Conservation (phyloP, 148 eudicot species). For the Fagopyrum tataricum region DNA sequence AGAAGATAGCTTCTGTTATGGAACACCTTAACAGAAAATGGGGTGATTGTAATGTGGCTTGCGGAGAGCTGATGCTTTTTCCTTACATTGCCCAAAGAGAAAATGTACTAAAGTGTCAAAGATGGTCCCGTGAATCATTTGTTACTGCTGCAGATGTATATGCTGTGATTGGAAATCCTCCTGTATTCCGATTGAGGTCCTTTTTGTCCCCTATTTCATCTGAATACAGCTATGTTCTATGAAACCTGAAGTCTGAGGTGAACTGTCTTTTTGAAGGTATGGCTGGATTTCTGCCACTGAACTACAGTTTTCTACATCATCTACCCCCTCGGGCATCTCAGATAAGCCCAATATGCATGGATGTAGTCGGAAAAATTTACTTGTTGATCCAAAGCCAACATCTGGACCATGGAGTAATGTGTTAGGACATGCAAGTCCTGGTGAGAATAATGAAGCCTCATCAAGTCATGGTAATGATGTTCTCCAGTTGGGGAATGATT, state of each 20-base stretch:
- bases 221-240: background rate
- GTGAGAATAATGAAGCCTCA: slow-evolving; percentile 26
- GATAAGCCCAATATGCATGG: slow-evolving; percentile 17
- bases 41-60: slow-evolving; percentile 64
- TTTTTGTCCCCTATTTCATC: slow-evolving; percentile 11
- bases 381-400: slow-evolving; percentile 18
- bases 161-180: slow-evolving; percentile 67
- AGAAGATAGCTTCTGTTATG: slow-evolving; percentile 85
- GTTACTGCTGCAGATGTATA: slow-evolving; percentile 84
- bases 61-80: slow-evolving; percentile 75
- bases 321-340: slow-evolving; percentile 24
- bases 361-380: slow-evolving; percentile 17
- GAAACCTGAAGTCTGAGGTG: background rate
- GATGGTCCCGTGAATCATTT: slow-evolving; percentile 71
- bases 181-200: slow-evolving; percentile 81
- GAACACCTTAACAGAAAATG: slow-evolving; percentile 95
- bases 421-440: slow-evolving; percentile 22
- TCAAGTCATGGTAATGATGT: slow-evolving; percentile 15
- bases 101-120: slow-evolving; percentile 44
- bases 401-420: slow-evolving; percentile 15
- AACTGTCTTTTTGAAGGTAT: slow-evolving; percentile 44
- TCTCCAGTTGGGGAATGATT: slow-evolving; percentile 21
- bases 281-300: slow-evolving; percentile 67
- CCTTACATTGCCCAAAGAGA: slow-evolving; percentile 58
- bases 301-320: slow-evolving; percentile 32